phyloP scores from a whole-genome alignment of 2,329 filamentous ascomycete genomes.

The Pseudogymnoascus sp. region DNA sequence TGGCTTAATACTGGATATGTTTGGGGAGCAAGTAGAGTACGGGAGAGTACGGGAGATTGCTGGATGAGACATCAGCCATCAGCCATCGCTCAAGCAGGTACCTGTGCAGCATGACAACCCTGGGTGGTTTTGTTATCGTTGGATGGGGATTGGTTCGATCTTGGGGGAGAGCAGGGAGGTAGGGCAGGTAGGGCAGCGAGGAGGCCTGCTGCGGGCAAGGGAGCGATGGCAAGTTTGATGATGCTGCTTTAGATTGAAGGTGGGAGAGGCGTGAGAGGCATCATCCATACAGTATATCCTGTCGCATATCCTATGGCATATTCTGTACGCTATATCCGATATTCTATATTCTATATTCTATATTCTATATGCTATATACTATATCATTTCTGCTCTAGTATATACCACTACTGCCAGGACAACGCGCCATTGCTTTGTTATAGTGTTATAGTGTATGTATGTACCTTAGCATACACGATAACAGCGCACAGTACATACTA shows the following conservation, averaged over 20 bases:
- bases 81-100: conserved; percentile 7
- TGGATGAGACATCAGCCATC: background rate
- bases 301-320: background rate
- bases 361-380: too few species aligned
- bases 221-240: background rate
- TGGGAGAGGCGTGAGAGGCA: background rate
- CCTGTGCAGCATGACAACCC: background rate
- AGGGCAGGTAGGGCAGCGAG: background rate
- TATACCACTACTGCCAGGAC: too few species aligned
- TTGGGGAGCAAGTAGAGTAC: background rate
- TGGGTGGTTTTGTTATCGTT: background rate
- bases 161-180: background rate
- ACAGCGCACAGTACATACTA: too few species aligned
- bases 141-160: background rate
- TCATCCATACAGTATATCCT: background rate
- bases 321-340: too few species aligned
- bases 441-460: too few species aligned
- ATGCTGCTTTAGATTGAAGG: background rate
- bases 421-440: too few species aligned
- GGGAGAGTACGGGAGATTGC: background rate
- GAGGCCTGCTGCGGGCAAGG: background rate
- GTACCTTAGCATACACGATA: too few species aligned
- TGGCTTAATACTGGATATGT: background rate
- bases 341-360: too few species aligned
- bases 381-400: too few species aligned